phyloP scores from a whole-genome alignment of 169 alveolate genomes.

The Cryptosporidium viatorum region DNA sequence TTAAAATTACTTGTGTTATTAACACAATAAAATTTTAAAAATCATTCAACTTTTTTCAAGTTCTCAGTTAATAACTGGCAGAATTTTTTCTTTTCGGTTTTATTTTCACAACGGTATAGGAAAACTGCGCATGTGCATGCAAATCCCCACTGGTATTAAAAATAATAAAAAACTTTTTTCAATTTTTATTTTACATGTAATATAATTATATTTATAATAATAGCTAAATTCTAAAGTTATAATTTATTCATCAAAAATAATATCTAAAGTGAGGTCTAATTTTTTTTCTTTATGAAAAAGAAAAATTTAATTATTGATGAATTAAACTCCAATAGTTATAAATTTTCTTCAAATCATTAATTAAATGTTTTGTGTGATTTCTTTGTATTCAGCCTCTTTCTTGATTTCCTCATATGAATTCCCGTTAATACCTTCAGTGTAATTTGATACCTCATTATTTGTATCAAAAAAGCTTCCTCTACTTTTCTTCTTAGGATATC shows the following conservation, averaged over 20 bases:
- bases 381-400: neutral
- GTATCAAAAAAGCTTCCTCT: conserved; percentile 25
- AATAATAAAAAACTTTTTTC: neutral
- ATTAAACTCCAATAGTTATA: neutral
- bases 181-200: conserved; percentile 4
- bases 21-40: conserved; percentile 56
- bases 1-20: conserved; percentile 37
- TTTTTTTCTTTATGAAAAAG: neutral
- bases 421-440: neutral
- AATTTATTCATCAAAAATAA: conserved; percentile 19
- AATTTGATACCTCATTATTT: neutral
- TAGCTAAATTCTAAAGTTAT: conserved; percentile 14
- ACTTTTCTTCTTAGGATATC: conserved; percentile 29
- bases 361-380: neutral
- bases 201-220: conserved; percentile 5
- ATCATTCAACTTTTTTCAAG: conserved; percentile 37
- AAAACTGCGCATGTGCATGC: conserved; percentile 72
- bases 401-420: conserved; percentile 1
- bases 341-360: neutral
- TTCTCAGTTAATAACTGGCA: conserved; percentile 1
- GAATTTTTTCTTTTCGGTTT: neutral
- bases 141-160: conserved; percentile 30
- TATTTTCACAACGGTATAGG: conserved; percentile 59
- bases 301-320: neutral
- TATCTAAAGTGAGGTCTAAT: neutral